These are phyloP conservation scores for Scheffersomyces segobiensis DNA, from an alignment of 1,139 yeast species.

Conservation along the genomic window DNA sequence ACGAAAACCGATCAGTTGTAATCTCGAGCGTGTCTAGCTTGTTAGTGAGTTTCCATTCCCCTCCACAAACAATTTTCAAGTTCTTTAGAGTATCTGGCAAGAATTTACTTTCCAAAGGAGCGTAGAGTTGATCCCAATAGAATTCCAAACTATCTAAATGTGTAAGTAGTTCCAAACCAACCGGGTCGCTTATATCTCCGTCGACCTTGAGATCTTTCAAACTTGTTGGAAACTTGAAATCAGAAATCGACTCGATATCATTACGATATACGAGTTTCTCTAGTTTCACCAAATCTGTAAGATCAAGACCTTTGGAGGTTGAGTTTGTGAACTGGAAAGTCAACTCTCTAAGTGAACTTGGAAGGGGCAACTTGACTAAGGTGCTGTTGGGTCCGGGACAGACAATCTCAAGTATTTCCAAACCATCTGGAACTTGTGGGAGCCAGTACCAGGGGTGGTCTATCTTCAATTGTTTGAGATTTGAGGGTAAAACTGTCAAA, in stretches of 20 bases:
- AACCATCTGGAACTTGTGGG: not conserved
- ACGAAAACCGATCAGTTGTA: not conserved
- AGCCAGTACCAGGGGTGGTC: not conserved
- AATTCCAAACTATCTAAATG: not conserved
- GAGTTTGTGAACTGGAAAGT: not conserved
- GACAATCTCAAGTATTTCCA: not conserved
- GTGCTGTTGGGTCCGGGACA: not conserved
- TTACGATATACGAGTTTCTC: not conserved
- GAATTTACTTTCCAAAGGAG: not conserved
- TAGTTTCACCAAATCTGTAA: not conserved
- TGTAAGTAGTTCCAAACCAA: not conserved
- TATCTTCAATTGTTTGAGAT: not conserved
- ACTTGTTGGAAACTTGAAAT: not conserved
- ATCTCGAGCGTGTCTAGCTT: not conserved
- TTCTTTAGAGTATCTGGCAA: not conserved
- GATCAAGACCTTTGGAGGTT: not conserved
- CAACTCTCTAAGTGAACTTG: not conserved
- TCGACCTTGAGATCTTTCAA: not conserved
- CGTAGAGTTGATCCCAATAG: not conserved
- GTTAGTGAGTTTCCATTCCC: not conserved
- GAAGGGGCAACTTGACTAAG: not conserved
- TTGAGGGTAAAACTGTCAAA: not conserved
- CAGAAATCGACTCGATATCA: not conserved
- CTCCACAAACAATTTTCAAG: not conserved
- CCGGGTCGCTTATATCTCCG: not conserved